Percentiles rank a stretch among this genome's conserved stretches.
These are phyloP conservation scores for Parathielavia appendiculata DNA, from an alignment of 495 filamentous ascomycete species.

Conservation along the genomic window DNA sequence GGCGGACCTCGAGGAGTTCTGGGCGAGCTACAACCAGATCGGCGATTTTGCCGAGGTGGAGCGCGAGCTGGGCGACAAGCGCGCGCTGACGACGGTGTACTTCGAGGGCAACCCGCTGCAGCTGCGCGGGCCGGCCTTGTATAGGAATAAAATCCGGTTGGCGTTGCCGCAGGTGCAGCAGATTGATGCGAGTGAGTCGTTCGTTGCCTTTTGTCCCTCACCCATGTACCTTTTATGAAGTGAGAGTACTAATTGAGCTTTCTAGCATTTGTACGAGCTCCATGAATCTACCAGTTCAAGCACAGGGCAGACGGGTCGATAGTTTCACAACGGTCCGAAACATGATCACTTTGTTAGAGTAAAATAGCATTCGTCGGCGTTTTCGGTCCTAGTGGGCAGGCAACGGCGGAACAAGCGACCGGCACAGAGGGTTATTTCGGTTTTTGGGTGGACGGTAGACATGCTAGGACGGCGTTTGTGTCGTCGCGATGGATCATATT, in stretches of 20 bases:
- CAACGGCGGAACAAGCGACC: background rate
- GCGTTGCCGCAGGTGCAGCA: constrained; percentile 81
- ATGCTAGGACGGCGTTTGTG: background rate
- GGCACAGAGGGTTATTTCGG: background rate
- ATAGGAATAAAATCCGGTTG: constrained; percentile 88
- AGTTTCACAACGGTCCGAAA: background rate
- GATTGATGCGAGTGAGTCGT: constrained; percentile 92
- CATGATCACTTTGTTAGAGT: background rate
- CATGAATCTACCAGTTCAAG: background rate
- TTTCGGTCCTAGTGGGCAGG: background rate
- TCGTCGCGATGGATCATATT: background rate
- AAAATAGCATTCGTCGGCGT: constrained; percentile 8
- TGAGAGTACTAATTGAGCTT: constrained; percentile 33
- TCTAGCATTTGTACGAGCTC: constrained; percentile 38
- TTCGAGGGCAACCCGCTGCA: constrained; percentile 96
- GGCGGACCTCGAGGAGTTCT: constrained; percentile 76
- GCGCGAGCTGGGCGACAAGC: constrained; percentile 67
- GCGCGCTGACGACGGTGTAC: constrained; percentile 84
- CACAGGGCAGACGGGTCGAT: background rate
- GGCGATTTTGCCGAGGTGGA: constrained; percentile 79
- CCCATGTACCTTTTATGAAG: background rate
- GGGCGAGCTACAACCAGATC: constrained; percentile 87
- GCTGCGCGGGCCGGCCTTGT: constrained; percentile 63
- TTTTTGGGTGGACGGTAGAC: background rate
- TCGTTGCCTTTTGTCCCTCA: background rate